phyloP scores from a whole-genome alignment of 257 asterid species.

The Marsdenia floribunda region DNA sequence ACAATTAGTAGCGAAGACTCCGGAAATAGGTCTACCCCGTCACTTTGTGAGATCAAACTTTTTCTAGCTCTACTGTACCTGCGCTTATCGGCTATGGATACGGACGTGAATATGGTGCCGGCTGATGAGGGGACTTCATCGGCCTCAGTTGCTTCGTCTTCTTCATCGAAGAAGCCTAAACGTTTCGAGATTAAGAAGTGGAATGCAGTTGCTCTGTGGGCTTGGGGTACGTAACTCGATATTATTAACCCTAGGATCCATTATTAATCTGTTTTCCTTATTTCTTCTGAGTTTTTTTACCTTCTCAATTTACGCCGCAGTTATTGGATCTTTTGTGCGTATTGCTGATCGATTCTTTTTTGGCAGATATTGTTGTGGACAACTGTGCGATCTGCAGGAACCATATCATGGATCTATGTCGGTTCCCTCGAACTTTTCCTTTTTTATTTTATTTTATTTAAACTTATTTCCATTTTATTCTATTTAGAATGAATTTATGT shows the following conservation, averaged over 20 bases:
- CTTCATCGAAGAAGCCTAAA: constrained; percentile 53
- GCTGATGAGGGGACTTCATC: constrained; percentile 63
- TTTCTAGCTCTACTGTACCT: neutral
- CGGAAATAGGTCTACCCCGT: too few species aligned
- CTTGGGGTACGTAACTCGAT: constrained; percentile 53
- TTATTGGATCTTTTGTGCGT: neutral
- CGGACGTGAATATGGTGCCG: constrained; percentile 62
- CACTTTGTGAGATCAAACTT: neutral
- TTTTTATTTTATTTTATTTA: neutral
- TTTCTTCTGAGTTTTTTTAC: neutral
- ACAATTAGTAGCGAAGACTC: too few species aligned
- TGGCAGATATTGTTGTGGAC: constrained; percentile 78
- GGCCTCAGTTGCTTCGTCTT: constrained; percentile 24
- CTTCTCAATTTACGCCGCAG: neutral
- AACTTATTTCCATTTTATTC: neutral
- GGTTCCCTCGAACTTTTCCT: constrained; percentile 20
- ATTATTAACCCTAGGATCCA: neutral
- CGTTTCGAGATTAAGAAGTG: constrained; percentile 79
- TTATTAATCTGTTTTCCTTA: neutral
- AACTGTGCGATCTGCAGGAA: constrained; percentile 83
- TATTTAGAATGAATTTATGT: neutral
- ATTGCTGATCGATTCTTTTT: neutral
- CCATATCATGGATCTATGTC: constrained; percentile 89
- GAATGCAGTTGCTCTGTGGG: constrained; percentile 94
- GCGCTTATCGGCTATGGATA: constrained; percentile 20